phyloP scores from a whole-genome alignment of 164 flowering plant species.

The Liquidambar formosana region DNA sequence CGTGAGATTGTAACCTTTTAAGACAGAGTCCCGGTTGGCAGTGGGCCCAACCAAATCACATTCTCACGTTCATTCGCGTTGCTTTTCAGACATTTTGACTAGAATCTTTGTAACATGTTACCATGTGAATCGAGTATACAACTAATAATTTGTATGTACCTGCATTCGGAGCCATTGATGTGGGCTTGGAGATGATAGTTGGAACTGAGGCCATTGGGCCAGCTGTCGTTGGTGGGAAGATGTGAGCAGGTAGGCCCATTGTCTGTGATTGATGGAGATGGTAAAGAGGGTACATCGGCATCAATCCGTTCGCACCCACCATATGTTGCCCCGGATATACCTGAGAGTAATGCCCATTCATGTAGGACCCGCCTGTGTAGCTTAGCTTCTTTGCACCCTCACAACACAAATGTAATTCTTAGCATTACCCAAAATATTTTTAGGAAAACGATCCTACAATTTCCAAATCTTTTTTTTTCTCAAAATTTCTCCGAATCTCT shows the following conservation, averaged over 20 bases:
- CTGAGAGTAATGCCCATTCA: constrained; percentile 65
- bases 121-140: background rate
- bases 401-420: background rate
- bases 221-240: constrained; percentile 48
- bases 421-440: too few relatives aligned
- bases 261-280: constrained; percentile 65
- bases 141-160: constrained; percentile 28
- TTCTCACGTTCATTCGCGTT: too few relatives aligned
- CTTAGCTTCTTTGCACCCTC: constrained; percentile 51
- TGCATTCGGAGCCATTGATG: constrained; percentile 52
- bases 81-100: background rate
- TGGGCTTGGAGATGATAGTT: constrained; percentile 65
- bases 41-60: background rate
- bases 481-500: too few relatives aligned
- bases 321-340: constrained; percentile 63
- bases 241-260: constrained; percentile 73
- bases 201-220: constrained; percentile 56
- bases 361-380: constrained; percentile 67
- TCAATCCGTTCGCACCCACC: constrained; percentile 55
- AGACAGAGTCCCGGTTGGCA: constrained; percentile 20
- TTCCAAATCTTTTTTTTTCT: too few relatives aligned
- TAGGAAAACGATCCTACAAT: too few relatives aligned
- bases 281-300: constrained; percentile 79
- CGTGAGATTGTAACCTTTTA: background rate
- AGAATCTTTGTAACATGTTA: background rate